Base-by-base conservation (phyloP, 805 yeast genomes). In the Candida peoriensis region DNA sequence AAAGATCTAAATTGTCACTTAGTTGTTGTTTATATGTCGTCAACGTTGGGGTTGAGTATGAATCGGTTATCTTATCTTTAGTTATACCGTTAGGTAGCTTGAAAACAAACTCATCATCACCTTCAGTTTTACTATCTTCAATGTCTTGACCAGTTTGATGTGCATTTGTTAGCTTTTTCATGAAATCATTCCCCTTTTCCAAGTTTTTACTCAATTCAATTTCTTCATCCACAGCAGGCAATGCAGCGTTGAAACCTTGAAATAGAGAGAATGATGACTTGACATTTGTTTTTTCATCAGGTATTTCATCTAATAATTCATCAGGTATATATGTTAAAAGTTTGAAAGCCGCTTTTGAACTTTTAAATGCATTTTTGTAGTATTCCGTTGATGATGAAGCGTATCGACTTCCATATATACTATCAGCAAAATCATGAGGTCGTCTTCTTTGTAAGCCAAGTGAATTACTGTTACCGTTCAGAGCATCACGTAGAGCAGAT, bases 161-260 rank as follows among this genome's bases (percentile, higher is more conserved):
- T 54, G 54, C 35, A 53, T 39, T 28, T 12, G 52, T 32, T 32
- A 48, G 20, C 24, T 34, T 37, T 31, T 46, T 27, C 41, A 46
- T 28, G 18, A 48, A 33, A 27, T 48, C 37, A 32, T 39, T 30
- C 21, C 51, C 45, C 14, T 45, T 14, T 18, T 37, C 34, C 48
- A 58, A 32, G 44, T 48, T 43, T 38, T 52, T 40, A 35, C 45
- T 43, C 39, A 47, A 28, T 41, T 59, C 50, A 12, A 67, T 54
- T 27, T 63, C 64, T 39, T 67, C 73, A 41, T 72, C 63, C n/a
- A 72, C 58, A 13, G 71, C 71, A 1, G 77, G 76, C 23, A 70
- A 52, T 1, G 74, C 63, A 4, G 86, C 84, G 47, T 68, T 66
- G 50, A 82, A 79, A 2, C 89, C 88, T 55, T 81, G 89, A 48